Base-by-base conservation (phyloP, 176 grass and related monocot genomes). In the Tillandsia fasciculata region DNA sequence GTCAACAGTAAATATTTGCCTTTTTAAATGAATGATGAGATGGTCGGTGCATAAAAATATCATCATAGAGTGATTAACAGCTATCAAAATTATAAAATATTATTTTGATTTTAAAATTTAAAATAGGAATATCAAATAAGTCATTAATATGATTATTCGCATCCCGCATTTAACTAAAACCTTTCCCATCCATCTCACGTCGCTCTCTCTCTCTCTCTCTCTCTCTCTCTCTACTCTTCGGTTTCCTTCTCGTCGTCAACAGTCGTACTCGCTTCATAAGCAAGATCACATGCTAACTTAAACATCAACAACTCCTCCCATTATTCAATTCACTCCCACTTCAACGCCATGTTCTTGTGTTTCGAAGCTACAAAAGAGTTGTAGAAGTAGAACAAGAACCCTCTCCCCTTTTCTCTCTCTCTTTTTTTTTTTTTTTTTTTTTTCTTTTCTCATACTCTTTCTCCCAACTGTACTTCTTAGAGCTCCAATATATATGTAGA, bases 201-300 rank as follows among this genome's bases (percentile, higher is more conserved):
- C 33, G 28, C 50, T 18, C 22, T 56, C 70, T 48, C 13, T 49
- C 52, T 23, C 29, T 59, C 50, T 69, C 23, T 58, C 20, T 24
- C 52, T 23, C 29, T 59, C 50, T 69, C 23, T 58, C 20, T 24
- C 24, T 24, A 24, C 24, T 0, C 24, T 24, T 24, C 27, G 64
- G 65, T 69, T 69, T 12, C 49, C 50, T 58, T 52, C 63, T 2
- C 33, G 9, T 54, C 14, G 56, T 20, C 33, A 42, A 5, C 33
- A 5, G 12, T 11, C 2, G 17, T 64, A 15, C 50, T 53, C 54
- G 49, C 7, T 76, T 29, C 15, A 13, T 50, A 42, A 78, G 52
- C n/a, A 50, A 69, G 12, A 63, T 83, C 81, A 78, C 74, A 73
- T 83, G 74, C 64, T 11, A 49, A 70, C 72, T 83, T 77, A 83